Percentiles rank a stretch among this genome's conserved stretches.
Evolutionary conservation across 441 rosid genomes (phyloP).

Genomic region (Adansonia madagascariensis): DNA sequence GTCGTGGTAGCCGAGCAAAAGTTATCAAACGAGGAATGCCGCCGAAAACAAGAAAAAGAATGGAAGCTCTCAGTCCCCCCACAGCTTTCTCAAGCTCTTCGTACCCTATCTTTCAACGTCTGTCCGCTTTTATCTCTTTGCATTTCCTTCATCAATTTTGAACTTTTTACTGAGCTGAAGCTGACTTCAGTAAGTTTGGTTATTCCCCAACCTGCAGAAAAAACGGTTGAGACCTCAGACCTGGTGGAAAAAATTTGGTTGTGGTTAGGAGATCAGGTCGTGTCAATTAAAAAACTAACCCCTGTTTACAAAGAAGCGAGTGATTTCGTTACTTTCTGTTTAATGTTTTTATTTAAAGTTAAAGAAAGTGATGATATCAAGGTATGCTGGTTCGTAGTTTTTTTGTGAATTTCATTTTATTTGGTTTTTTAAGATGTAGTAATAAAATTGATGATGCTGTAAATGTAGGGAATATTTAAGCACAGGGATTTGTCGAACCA

Average conservation of each 20-base stretch:
- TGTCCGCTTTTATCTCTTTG: constrained; percentile 40
- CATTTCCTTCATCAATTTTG: neutral
- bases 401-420: no score
- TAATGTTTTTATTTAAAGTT: neutral
- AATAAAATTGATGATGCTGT: neutral
- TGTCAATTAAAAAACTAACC: constrained; percentile 41
- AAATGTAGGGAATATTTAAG: constrained; percentile 38
- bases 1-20: constrained; percentile 38
- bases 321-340: neutral
- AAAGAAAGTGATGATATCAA: neutral
- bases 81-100: constrained; percentile 53
- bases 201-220: constrained; percentile 35
- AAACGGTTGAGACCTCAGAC: constrained; percentile 40
- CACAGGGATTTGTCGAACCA: constrained; percentile 51
- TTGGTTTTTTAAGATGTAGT: no score
- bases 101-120: constrained; percentile 36
- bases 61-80: constrained; percentile 66
- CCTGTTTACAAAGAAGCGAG: constrained; percentile 58
- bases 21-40: constrained; percentile 50
- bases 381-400: no score
- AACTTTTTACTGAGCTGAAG: neutral
- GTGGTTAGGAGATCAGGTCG: constrained; percentile 57
- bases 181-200: neutral
- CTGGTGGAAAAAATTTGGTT: constrained; percentile 45
- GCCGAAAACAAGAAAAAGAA: constrained; percentile 49